phyloP scores from a whole-genome alignment of 768 basidiomycete genomes.

The Pleurotus pulmonarius region DNA sequence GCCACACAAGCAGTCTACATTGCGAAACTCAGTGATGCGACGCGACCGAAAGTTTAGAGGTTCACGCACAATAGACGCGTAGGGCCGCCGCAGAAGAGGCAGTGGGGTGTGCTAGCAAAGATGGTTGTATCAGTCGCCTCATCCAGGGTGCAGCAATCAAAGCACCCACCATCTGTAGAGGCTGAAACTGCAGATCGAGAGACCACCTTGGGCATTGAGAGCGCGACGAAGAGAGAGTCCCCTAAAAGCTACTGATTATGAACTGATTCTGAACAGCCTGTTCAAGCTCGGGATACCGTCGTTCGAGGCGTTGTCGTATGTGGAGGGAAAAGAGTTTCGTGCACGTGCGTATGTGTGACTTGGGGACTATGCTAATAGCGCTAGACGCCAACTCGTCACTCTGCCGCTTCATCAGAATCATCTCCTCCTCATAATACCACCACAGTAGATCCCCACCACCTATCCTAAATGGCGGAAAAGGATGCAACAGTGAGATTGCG shows the following conservation, averaged over 20 bases:
- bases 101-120: slow-evolving; percentile 62
- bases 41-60: slow-evolving; percentile 11
- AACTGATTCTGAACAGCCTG: too few relatives aligned
- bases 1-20: slow-evolving; percentile 79
- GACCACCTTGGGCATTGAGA: slow-evolving; percentile 84
- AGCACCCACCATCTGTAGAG: slow-evolving; percentile 71
- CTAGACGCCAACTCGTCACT: slow-evolving; percentile 5
- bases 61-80: slow-evolving; percentile 68
- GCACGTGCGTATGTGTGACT: slow-evolving; percentile 5
- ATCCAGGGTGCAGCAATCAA: not conserved
- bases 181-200: slow-evolving; percentile 87
- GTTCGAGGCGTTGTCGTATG: too few relatives aligned
- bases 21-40: slow-evolving; percentile 13
- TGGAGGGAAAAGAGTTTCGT: not conserved
- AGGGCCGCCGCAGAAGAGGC: slow-evolving; percentile 74
- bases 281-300: too few relatives aligned
- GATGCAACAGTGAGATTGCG: slow-evolving; percentile 72
- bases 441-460: slow-evolving; percentile 14
- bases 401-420: not conserved
- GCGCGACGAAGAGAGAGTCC: slow-evolving; percentile 4
- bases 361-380: slow-evolving; percentile 1
- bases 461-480: slow-evolving; percentile 70
- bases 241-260: not conserved
- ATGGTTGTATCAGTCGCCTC: too few relatives aligned
- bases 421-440: slow-evolving; percentile 1